A percentile compares a stretch with the other conserved stretches of the same genome.
Conservation (phyloP, 2,329 filamentous ascomycete genomes). For the Claviceps quebecensis region DNA sequence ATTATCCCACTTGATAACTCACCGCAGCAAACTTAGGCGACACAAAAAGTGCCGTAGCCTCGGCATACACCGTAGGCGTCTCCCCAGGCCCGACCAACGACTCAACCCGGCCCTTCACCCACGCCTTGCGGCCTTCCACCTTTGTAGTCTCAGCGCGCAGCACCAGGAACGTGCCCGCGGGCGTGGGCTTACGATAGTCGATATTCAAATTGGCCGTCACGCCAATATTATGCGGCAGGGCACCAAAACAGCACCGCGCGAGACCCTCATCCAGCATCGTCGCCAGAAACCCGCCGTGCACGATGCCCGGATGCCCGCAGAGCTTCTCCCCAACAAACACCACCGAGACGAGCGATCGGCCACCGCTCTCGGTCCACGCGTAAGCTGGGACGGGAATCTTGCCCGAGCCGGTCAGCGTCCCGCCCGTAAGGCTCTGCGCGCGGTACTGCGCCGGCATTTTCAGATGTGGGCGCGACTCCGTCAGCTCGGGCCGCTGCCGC, state of each 20-base stretch:
- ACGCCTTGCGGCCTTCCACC: constrained; percentile 86
- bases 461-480: constrained; percentile 71
- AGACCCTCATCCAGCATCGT: constrained; percentile 86
- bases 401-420: constrained; percentile 60
- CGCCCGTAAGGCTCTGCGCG: constrained; percentile 65
- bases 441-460: constrained; percentile 64
- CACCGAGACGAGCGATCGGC: constrained; percentile 56
- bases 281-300: constrained; percentile 84
- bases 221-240: constrained; percentile 71
- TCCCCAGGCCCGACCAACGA: constrained; percentile 50
- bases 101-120: constrained; percentile 81
- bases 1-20: constrained; percentile 20
- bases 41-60: constrained; percentile 77
- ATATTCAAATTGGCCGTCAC: constrained; percentile 76
- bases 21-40: constrained; percentile 74
- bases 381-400: constrained; percentile 72
- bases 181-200: constrained; percentile 71
- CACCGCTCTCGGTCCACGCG: constrained; percentile 57
- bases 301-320: constrained; percentile 79
- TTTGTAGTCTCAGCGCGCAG: constrained; percentile 66
- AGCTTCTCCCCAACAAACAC: constrained; percentile 66
- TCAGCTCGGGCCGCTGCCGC: constrained; percentile 50
- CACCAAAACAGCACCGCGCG: constrained; percentile 75
- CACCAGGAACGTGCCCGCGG: constrained; percentile 62
- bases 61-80: constrained; percentile 54